Conservation (phyloP, 2,329 filamentous ascomycete genomes). For the Blumeria graminis region DNA sequence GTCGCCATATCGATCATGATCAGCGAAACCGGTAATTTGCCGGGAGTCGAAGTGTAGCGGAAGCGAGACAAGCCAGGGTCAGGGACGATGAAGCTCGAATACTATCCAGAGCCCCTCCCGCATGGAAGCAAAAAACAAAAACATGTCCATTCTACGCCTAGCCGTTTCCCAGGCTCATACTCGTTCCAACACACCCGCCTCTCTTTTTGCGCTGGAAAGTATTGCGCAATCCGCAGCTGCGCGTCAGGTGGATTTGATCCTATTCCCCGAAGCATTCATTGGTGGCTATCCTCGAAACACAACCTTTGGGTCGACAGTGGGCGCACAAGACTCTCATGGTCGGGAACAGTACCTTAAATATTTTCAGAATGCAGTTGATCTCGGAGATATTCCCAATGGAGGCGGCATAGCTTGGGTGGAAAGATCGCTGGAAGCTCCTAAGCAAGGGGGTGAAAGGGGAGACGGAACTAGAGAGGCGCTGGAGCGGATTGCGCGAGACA, state of each 20-base stretch:
- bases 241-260: conserved; percentile 37
- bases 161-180: conserved; percentile 27
- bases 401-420: conserved; percentile 50
- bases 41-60: no score
- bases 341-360: conserved; percentile 66
- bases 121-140: no score
- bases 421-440: conserved; percentile 16
- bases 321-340: conserved; percentile 40
- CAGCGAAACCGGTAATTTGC: no score
- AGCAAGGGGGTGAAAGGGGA: conserved; percentile 23
- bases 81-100: no score
- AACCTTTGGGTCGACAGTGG: conserved; percentile 51
- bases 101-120: no score
- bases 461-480: conserved; percentile 62
- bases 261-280: conserved; percentile 81
- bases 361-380: conserved; percentile 54
- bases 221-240: conserved; percentile 39
- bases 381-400: conserved; percentile 54
- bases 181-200: conserved; percentile 23
- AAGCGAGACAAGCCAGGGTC: no score
- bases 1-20: no score
- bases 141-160: conserved; percentile 8
- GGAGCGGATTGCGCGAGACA: conserved; percentile 50
- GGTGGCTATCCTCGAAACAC: conserved; percentile 76
- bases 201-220: conserved; percentile 38